Evolutionary conservation across 306 rosid genomes (phyloP).

Genomic region (Carpinus fangiana): DNA sequence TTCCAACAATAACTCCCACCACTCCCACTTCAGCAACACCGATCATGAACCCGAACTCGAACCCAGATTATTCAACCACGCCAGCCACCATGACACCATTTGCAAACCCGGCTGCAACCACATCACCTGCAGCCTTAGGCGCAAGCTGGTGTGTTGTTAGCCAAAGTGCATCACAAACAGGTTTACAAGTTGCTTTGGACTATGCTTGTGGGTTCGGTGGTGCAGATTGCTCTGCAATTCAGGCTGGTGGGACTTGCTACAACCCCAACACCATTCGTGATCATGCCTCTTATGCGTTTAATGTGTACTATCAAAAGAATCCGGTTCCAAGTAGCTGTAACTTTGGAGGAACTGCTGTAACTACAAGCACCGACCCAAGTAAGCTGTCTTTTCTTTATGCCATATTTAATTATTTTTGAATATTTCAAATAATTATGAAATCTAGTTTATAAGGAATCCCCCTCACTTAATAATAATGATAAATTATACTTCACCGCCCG

Average conservation of each 20-base stretch:
- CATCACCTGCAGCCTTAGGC: conserved; percentile 42
- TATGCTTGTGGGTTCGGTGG: conserved; percentile 85
- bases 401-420: background rate
- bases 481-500: too few relatives aligned
- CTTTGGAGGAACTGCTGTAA: conserved; percentile 79
- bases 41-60: conserved; percentile 56
- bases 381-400: conserved; percentile 25
- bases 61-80: conserved; percentile 59
- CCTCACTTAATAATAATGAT: too few relatives aligned
- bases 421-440: too few relatives aligned
- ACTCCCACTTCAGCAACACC: conserved; percentile 48
- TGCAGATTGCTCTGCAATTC: conserved; percentile 70
- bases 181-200: conserved; percentile 79
- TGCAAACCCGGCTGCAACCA: conserved; percentile 39
- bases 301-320: conserved; percentile 67
- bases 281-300: conserved; percentile 82
- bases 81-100: conserved; percentile 53
- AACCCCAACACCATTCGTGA: conserved; percentile 54
- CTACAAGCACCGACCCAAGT: conserved; percentile 80
- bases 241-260: conserved; percentile 66
- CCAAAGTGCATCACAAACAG: conserved; percentile 50
- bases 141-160: conserved; percentile 83
- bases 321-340: conserved; percentile 83
- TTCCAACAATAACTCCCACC: conserved; percentile 62
- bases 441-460: too few relatives aligned